Base-by-base conservation (phyloP, 2,329 filamentous ascomycete genomes). In the Gaeumannomyces tritici region DNA sequence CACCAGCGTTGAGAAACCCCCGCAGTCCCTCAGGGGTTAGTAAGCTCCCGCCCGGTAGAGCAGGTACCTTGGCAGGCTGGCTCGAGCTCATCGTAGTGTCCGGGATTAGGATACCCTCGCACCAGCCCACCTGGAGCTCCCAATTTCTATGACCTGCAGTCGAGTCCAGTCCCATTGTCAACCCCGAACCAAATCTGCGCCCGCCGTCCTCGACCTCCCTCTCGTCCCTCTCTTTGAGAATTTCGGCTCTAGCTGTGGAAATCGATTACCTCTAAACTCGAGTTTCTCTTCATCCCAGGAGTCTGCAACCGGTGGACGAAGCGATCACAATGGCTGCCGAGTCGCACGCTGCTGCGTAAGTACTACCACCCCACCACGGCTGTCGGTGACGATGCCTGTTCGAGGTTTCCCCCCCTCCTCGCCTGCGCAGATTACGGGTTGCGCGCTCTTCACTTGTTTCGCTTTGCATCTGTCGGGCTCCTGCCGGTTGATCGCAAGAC, bases 331-430 rank as follows among this genome's bases (percentile, higher is more conserved):
- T 60, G 59, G 59, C 59, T 51, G 59, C 31, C 47, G 59, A 60
- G 54, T 55, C 59, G 42, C 59, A 60, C 47, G 42, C 59, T 29
- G 59, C 59, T 60, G 59, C 59, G 59, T 60, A 60, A 60, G 59
- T 60, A 51, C 59, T 60, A 51, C 59, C 28, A 60, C 59, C 59
- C 59, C 59, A 55, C 59, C 42, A 51, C 21, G 21, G 42, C 42
- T 51, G 42, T 51, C 42, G 42, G 42, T n/a, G 42, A n/a, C 8
- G 42, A n/a, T 24, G 42, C 42, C 42, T 51, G 42, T 8, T 51
- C 42, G 42, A 51, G 42, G 9, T 51, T 2, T 5, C 42, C 42
- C 12, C 42, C n/a, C 31, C 35, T 13, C 35, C 35, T 18, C 15
- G 35, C 13, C 35, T 42, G 35, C 35, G 35, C 35, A 6, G 35